Evolutionary conservation across 2,329 filamentous ascomycete genomes (phyloP).

Genomic region (Cordyceps pruinosa): DNA sequence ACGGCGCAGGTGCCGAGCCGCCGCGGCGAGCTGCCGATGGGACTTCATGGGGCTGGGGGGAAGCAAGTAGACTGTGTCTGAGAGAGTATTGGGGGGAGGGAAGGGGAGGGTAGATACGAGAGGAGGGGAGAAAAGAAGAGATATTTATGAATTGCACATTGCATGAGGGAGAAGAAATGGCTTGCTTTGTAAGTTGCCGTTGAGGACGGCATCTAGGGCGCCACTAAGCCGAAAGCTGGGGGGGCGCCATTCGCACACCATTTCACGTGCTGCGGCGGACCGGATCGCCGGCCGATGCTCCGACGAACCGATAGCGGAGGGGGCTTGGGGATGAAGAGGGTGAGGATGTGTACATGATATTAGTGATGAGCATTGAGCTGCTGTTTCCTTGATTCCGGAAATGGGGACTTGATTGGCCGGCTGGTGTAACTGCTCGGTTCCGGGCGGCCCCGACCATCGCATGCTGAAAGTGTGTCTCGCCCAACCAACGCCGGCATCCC

Average conservation of each 20-base stretch:
- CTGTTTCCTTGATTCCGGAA: neutral
- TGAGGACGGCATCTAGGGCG: no score
- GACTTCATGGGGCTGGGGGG: conserved; percentile 1
- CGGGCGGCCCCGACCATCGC: neutral
- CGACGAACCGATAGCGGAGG: conserved; percentile 12
- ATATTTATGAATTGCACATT: neutral
- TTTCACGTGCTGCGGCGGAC: conserved; percentile 19
- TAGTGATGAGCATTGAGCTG: neutral
- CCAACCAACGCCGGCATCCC: no score
- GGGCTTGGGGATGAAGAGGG: neutral
- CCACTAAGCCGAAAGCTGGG: conserved; percentile 11
- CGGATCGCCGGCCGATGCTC: conserved; percentile 9
- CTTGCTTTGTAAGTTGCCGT: conserved; percentile 8
- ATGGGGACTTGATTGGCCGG: neutral
- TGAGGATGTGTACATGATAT: neutral
- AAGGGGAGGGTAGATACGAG: neutral
- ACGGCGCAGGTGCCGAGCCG: conserved; percentile 9
- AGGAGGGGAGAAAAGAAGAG: neutral
- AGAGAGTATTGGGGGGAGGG: neutral
- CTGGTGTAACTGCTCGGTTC: neutral
- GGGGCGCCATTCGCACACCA: conserved; percentile 19
- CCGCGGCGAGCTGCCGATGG: conserved; percentile 10
- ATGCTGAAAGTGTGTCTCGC: no score
- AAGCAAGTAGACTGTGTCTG: no score
- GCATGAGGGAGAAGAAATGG: neutral